Conservation (phyloP, 352 stramenopile species). For the Globisporangium recalcitrans region DNA sequence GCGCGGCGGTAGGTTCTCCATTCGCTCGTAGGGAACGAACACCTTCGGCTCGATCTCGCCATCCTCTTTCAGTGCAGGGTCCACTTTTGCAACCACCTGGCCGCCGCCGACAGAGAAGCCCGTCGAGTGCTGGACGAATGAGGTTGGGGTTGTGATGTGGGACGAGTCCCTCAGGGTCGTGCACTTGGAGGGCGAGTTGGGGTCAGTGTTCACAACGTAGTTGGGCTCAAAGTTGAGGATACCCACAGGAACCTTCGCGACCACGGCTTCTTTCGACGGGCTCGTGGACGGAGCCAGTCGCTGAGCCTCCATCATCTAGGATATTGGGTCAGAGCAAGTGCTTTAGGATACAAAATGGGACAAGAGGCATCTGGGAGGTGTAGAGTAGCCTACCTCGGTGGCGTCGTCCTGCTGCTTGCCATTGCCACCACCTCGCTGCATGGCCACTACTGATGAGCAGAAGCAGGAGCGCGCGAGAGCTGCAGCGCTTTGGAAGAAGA, state of each 20-base stretch:
- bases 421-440: background rate
- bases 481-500: background rate
- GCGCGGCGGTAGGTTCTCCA: constrained; percentile 41
- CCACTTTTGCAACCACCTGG: constrained; percentile 31
- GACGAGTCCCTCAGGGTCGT: constrained; percentile 34
- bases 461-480: too few relatives aligned
- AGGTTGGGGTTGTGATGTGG: constrained; percentile 30
- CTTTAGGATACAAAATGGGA: background rate
- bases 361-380: background rate
- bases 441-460: background rate
- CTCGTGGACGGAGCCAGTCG: constrained; percentile 56
- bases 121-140: constrained; percentile 30
- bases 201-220: constrained; percentile 13
- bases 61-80: constrained; percentile 38
- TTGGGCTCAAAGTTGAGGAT: constrained; percentile 62
- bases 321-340: background rate
- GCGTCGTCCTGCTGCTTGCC: background rate
- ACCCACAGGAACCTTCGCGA: constrained; percentile 23
- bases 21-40: constrained; percentile 63
- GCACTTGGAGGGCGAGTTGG: constrained; percentile 27
- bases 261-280: constrained; percentile 33
- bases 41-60: constrained; percentile 70
- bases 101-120: constrained; percentile 50
- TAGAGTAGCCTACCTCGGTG: background rate
- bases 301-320: constrained; percentile 5